These are phyloP conservation scores for Clitoria ternatea DNA, from an alignment of 306 rosid species.

Conservation along the genomic window DNA sequence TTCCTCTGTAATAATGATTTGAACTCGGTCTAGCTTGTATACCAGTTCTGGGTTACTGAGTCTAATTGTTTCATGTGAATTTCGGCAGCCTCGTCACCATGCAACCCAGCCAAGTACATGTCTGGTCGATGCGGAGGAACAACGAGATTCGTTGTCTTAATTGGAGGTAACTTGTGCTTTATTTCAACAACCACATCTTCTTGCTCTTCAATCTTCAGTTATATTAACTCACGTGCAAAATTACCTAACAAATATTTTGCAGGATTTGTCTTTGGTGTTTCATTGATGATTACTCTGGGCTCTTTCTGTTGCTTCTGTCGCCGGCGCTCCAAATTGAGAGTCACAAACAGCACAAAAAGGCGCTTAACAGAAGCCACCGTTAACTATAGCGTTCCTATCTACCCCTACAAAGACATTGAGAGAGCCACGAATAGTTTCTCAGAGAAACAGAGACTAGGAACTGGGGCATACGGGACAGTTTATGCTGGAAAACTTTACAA, in stretches of 20 bases:
- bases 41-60: not conserved
- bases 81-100: conserved; percentile 44
- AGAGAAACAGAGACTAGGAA: conserved; percentile 69
- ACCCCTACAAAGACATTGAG: conserved; percentile 72
- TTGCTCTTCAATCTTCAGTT: not conserved
- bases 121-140: conserved; percentile 70
- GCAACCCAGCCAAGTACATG: conserved; percentile 58
- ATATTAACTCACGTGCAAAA: not conserved
- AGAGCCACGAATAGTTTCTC: conserved; percentile 85
- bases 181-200: not conserved
- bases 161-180: conserved; percentile 56
- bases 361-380: conserved; percentile 74
- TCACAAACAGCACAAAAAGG: conserved; percentile 62
- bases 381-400: conserved; percentile 59
- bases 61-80: conserved; percentile 22
- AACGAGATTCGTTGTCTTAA: conserved; percentile 49
- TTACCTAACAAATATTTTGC: conserved; percentile 1
- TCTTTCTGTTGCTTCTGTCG: conserved; percentile 58
- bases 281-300: conserved; percentile 39
- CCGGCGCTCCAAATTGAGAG: conserved; percentile 48
- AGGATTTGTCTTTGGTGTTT: conserved; percentile 55
- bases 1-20: not conserved
- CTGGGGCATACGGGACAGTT: conserved; percentile 90
- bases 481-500: conserved; percentile 69
- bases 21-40: not conserved